phyloP scores from a whole-genome alignment of 371 early-diverging fungal species.

The Mucor velutinosus region DNA sequence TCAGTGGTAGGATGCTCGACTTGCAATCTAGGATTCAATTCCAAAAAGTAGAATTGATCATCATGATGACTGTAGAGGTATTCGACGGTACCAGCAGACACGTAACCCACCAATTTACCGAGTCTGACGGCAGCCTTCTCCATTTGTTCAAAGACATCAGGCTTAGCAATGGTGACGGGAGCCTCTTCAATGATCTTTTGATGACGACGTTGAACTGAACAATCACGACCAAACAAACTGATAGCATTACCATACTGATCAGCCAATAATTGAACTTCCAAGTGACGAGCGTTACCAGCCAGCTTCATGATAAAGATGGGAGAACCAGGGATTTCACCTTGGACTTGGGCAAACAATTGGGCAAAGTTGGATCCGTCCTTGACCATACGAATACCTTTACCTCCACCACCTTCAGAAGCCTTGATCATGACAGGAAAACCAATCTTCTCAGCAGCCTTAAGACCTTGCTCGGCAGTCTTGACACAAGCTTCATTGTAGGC shows the following conservation, averaged over 20 bases:
- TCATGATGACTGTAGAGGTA: slow-evolving; percentile 91
- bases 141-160: slow-evolving; percentile 86
- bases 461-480: slow-evolving; percentile 74
- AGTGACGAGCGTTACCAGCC: slow-evolving; percentile 93
- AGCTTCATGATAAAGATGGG: slow-evolving; percentile 97
- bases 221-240: slow-evolving; percentile 98
- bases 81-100: slow-evolving; percentile 98
- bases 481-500: slow-evolving; percentile 84
- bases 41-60: slow-evolving; percentile 94
- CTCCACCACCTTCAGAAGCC: slow-evolving; percentile 99
- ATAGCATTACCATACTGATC: slow-evolving; percentile 97
- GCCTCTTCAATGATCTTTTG: slow-evolving; percentile 97
- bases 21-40: slow-evolving; percentile 98
- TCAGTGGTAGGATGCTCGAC: slow-evolving; percentile 99
- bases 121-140: slow-evolving; percentile 95
- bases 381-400: slow-evolving; percentile 98
- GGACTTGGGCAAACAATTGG: slow-evolving; percentile 84
- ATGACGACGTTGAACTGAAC: slow-evolving; percentile 98
- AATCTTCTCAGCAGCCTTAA: slow-evolving; percentile 82
- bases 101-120: slow-evolving; percentile 94
- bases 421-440: slow-evolving; percentile 99
- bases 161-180: slow-evolving; percentile 90
- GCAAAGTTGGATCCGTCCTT: slow-evolving; percentile 71
- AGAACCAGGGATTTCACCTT: slow-evolving; percentile 94
- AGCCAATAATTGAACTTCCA: slow-evolving; percentile 97